Percentiles rank a stretch among this genome's conserved stretches.
Conservation (phyloP, 208 protist species). For the Acanthamoeba quina region DNA sequence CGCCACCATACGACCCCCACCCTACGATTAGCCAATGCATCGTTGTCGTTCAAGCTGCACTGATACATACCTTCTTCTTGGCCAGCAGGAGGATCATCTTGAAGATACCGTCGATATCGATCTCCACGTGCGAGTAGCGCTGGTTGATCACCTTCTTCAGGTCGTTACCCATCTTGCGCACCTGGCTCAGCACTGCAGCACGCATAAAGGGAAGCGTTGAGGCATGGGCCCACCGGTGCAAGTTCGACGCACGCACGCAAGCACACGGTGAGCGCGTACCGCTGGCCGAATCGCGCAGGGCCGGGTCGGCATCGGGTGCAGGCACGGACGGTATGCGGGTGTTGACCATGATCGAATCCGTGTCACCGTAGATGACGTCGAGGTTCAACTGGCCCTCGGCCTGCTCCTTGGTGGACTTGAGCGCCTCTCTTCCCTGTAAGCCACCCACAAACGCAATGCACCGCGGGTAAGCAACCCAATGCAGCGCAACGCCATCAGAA, state of each 20-base stretch:
- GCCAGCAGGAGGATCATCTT: conserved; percentile 97
- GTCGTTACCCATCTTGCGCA: conserved; percentile 93
- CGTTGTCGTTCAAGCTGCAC: conserved; percentile 80
- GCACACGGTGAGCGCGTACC: neutral
- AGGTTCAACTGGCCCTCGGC: conserved; percentile 93
- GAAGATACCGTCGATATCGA: conserved; percentile 99
- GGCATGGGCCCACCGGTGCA: too few relatives aligned
- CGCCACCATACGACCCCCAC: neutral
- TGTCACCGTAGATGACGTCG: conserved; percentile 97
- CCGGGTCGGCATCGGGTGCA: neutral
- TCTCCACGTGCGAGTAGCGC: conserved; percentile 97
- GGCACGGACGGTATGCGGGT: conserved; percentile 91
- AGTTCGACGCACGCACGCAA: neutral
- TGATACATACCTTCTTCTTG: conserved; percentile 95
- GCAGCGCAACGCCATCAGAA: too few relatives aligned
- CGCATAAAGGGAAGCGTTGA: neutral
- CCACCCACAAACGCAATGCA: neutral
- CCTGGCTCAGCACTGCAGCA: conserved; percentile 88
- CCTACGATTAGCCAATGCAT: neutral
- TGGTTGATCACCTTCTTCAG: conserved; percentile 98
- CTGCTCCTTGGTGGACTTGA: conserved; percentile 96
- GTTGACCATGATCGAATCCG: conserved; percentile 99
- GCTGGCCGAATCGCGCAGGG: neutral
- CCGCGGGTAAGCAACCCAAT: neutral
- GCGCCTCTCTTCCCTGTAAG: conserved; percentile 89